phyloP scores from a whole-genome alignment of 2,329 filamentous ascomycete species.

The Bimuria novae-zelandiae region DNA sequence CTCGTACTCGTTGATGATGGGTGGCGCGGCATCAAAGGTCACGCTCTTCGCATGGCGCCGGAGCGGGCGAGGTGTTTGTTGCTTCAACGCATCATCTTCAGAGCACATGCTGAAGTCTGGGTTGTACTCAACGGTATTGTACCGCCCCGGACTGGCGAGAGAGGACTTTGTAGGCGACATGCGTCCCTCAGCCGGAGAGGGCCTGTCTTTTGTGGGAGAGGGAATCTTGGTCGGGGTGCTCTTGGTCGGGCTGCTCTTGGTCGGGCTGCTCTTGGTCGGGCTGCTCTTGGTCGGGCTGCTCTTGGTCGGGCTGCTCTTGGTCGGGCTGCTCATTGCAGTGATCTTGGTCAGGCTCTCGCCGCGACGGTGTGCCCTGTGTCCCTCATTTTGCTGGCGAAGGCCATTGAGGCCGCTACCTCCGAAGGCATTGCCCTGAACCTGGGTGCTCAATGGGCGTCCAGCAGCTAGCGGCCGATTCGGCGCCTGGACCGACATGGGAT shows the following conservation, averaged over 20 bases:
- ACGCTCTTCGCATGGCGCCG: slow-evolving; percentile 94
- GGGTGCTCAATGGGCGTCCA: slow-evolving; percentile 59
- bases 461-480: slow-evolving; percentile 81
- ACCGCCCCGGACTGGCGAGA: slow-evolving; percentile 67
- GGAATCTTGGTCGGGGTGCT: slow-evolving; percentile 63
- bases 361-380: slow-evolving; percentile 43
- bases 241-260: slow-evolving; percentile 59
- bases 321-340: slow-evolving; percentile 59
- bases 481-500: slow-evolving; percentile 75
- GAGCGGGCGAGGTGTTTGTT: slow-evolving; percentile 67
- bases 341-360: slow-evolving; percentile 65
- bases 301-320: too few species aligned
- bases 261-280: slow-evolving; percentile 64
- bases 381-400: slow-evolving; percentile 35
- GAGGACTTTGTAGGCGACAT: slow-evolving; percentile 88
- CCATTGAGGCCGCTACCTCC: slow-evolving; percentile 61
- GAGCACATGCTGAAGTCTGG: slow-evolving; percentile 42
- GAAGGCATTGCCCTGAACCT: slow-evolving; percentile 73
- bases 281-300: slow-evolving; percentile 63
- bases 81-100: slow-evolving; percentile 59
- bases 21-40: slow-evolving; percentile 91
- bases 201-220: slow-evolving; percentile 44
- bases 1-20: slow-evolving; percentile 96
- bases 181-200: slow-evolving; percentile 49
- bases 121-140: slow-evolving; percentile 52